Base-by-base conservation (phyloP, 441 rosid genomes). In the Populus hybrid region DNA sequence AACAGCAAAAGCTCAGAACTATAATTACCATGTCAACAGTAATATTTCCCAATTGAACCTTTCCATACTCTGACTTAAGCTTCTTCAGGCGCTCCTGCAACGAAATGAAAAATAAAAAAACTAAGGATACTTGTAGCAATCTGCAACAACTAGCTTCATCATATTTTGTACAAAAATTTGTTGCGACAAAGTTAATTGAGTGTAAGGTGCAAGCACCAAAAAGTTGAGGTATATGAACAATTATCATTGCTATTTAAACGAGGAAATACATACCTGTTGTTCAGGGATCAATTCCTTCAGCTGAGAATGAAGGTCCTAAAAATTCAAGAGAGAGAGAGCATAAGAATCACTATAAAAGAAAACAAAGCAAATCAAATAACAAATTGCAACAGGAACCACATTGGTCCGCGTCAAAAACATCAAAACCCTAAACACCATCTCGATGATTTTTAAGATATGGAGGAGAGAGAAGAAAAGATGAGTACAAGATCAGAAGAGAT, bases 231-330 rank as follows among this genome's bases (percentile, higher is more conserved):
- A 73, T 70, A 21, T 0, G 42, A 66, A 69, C 46, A 36, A 24
- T 35, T 21, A 54, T 23, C 67, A 50, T 11, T 73, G 2, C 16
- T 34, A 69, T 69, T 35, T 20, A 76, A 54, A 30, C 46, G 10
- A 72, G 73, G 10, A 4, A 69, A 79, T 72, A 73, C 79, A 66
- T 76, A 90, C 98, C 93, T 94, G 98, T 80, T 96, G 96, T 79
- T 93, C 96, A 0, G 99, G 99, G 82, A 96, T 94, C 85, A 94
- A 78, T 83, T 94, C 98, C 85, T 86, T 92, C 81, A 96, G 84
- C 88, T 93, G 96, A 78, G 98, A 90, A 81, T 87, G 92, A 75
- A 96, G 95, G 83, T 92, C 97, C 99, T 96, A 85, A 65, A 80
- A 26, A 26, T 65, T 46, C 57, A 73, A 78, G 14, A 42, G 57